A percentile compares a stretch with the other conserved stretches of the same genome.
These are phyloP conservation scores for Starmerella sirachaensis DNA, from an alignment of 805 yeast species.

Conservation along the genomic window DNA sequence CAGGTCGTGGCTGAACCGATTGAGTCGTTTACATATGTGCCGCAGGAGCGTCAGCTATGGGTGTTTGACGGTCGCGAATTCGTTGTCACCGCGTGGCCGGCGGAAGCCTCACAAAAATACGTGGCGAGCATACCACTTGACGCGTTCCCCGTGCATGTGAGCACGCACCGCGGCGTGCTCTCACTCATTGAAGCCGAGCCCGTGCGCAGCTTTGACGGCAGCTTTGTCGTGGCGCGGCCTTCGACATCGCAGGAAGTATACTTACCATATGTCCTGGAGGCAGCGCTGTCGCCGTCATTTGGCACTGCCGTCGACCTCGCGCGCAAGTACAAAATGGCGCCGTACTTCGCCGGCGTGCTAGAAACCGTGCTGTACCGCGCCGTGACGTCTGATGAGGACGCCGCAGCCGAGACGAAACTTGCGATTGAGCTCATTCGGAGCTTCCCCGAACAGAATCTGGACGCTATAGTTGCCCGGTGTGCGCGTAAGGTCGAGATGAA, in stretches of 20 bases:
- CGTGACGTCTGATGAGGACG: slow-evolving; percentile 12
- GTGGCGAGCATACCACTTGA: slow-evolving; percentile 28
- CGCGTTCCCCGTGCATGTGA: slow-evolving; percentile 40
- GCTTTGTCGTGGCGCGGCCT: slow-evolving; percentile 27
- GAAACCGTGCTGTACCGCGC: slow-evolving; percentile 32
- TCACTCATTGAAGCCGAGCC: slow-evolving; percentile 41
- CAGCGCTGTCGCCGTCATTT: slow-evolving; percentile 19
- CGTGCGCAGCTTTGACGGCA: slow-evolving; percentile 26
- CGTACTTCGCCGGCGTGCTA: slow-evolving; percentile 33
- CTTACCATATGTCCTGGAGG: slow-evolving; percentile 27
- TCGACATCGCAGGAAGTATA: slow-evolving; percentile 27
- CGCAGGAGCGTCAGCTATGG: slow-evolving; percentile 28
- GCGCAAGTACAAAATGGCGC: slow-evolving; percentile 25
- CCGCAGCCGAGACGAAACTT: slow-evolving; percentile 1
- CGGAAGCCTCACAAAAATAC: neutral
- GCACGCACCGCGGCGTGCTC: slow-evolving; percentile 37
- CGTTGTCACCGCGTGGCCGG: slow-evolving; percentile 13
- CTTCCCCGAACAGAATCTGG: slow-evolving; percentile 28
- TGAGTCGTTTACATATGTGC: slow-evolving; percentile 29
- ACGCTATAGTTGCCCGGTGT: slow-evolving; percentile 34
- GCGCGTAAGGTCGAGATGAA: slow-evolving; percentile 47
- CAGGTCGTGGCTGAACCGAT: slow-evolving; percentile 27
- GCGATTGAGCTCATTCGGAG: slow-evolving; percentile 26
- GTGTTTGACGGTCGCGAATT: slow-evolving; percentile 32
- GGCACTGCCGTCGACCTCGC: slow-evolving; percentile 23